These are phyloP conservation scores for Curvularia sp. DNA, from an alignment of 2,329 filamentous ascomycete genomes.

Conservation along the genomic window DNA sequence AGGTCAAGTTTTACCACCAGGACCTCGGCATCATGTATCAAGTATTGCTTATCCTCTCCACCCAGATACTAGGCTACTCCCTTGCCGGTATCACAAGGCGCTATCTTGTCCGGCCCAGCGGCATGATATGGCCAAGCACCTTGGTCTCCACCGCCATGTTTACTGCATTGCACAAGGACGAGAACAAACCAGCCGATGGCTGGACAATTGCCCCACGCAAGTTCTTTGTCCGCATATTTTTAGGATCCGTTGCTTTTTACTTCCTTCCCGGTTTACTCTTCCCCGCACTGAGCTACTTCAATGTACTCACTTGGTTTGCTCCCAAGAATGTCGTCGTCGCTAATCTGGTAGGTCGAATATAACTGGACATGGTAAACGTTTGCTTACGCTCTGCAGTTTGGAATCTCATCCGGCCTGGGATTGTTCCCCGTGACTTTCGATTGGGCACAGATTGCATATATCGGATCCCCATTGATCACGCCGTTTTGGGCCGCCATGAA, in stretches of 20 bases:
- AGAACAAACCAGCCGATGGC: slow-evolving; percentile 81
- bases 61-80: slow-evolving; percentile 84
- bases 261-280: slow-evolving; percentile 84
- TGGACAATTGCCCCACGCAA: slow-evolving; percentile 84
- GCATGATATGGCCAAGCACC: slow-evolving; percentile 92
- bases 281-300: slow-evolving; percentile 88
- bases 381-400: slow-evolving; percentile 61
- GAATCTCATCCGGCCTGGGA: slow-evolving; percentile 82
- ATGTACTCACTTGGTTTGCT: slow-evolving; percentile 85
- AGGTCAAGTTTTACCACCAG: slow-evolving; percentile 88
- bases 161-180: slow-evolving; percentile 81
- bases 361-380: neutral
- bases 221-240: slow-evolving; percentile 80
- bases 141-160: slow-evolving; percentile 92
- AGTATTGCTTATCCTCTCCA: slow-evolving; percentile 81
- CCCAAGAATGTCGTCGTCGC: slow-evolving; percentile 85
- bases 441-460: slow-evolving; percentile 89
- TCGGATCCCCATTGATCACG: slow-evolving; percentile 82
- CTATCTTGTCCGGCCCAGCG: slow-evolving; percentile 82
- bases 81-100: slow-evolving; percentile 83
- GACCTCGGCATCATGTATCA: slow-evolving; percentile 79
- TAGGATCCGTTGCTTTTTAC: slow-evolving; percentile 78
- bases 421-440: slow-evolving; percentile 88
- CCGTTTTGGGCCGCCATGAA: slow-evolving; percentile 89
- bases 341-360: slow-evolving; percentile 65